Base-by-base conservation (phyloP, 1,284 basidiomycete species). In the Gastroboletus turbinatus region DNA sequence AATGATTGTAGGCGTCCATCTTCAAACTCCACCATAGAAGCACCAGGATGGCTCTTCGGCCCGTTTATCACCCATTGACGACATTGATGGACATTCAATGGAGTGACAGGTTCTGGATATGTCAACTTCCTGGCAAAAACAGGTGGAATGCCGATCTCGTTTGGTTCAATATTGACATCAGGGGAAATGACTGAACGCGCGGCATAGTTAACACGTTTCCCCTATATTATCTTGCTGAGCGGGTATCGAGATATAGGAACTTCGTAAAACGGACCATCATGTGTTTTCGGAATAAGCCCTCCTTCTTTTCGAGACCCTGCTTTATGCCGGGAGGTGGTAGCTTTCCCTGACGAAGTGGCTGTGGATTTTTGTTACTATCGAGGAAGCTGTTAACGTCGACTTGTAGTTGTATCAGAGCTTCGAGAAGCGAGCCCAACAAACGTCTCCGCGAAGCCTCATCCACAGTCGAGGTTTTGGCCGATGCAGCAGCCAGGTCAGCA, bases 111-210 rank as follows among this genome's bases (percentile, higher is more conserved):
- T 74, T 98, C 97, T 13, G 97, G 95, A 74, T 94, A 99, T 5
- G 97, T 99, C 65, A 99, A 79, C 71, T 98, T 98, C 65, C 90
- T 86, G 4, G 97, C 97, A 71, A 99, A 99, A 53, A 99, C 92
- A 40, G 97, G 97, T 14, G 97, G 97, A 27, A 99, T 87, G 53
- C 97, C 97, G 58, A 99, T 99, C 74, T 99, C 97, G 74, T 96
- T 97, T 38, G 97, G 95, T 76, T 99, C 97, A 64, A 99, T 98
- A 74, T 99, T 99, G 70, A 98, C 94, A 70, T 99, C 97, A 11
- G 97, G 97, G 32, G 97, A 99, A 63, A 99, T 99, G 70, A 99
- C 97, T 16, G 97, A 99, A 63, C 97, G 94, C 33, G 97, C 97
- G 42, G 97, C 95, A 72, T 97, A 98, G 74, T 99, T 99, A 67